These are phyloP conservation scores for Leccinum variicolor DNA, from an alignment of 768 basidiomycete genomes.

Conservation along the genomic window DNA sequence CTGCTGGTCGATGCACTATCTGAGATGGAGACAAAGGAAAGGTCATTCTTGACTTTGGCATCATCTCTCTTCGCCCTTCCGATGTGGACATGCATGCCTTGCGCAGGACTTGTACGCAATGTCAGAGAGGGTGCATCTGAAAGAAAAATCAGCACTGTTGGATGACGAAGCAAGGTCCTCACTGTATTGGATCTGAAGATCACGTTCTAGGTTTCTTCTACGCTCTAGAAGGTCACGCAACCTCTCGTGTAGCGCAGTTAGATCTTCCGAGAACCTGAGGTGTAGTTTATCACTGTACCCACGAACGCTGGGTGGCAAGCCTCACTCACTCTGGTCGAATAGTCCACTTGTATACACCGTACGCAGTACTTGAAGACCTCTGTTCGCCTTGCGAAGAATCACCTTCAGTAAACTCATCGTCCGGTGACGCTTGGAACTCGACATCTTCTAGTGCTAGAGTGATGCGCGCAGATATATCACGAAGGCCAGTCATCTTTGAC, in stretches of 20 bases:
- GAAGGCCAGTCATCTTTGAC: constrained; percentile 48
- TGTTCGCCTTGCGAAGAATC: constrained; percentile 13
- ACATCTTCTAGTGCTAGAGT: constrained; percentile 40
- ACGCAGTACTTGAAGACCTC: constrained; percentile 23
- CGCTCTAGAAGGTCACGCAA: constrained; percentile 43
- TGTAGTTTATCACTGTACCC: neutral
- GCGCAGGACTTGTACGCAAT: constrained; percentile 61
- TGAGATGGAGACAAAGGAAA: constrained; percentile 55
- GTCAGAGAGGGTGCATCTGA: constrained; percentile 71
- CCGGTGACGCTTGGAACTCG: constrained; percentile 17
- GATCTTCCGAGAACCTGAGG: constrained; percentile 57
- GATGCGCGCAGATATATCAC: constrained; percentile 55
- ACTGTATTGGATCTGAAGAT: constrained; percentile 57
- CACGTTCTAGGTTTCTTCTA: constrained; percentile 51
- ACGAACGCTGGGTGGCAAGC: neutral
- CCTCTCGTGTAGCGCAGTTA: constrained; percentile 46
- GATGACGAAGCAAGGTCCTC: constrained; percentile 8
- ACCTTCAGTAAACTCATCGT: constrained; percentile 25
- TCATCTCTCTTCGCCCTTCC: constrained; percentile 62
- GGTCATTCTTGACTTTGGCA: constrained; percentile 41
- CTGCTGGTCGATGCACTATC: constrained; percentile 64
- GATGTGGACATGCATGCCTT: constrained; percentile 77
- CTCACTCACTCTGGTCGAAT: constrained; percentile 63
- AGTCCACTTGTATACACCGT: constrained; percentile 42
- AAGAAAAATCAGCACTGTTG: constrained; percentile 8